phyloP scores from a whole-genome alignment of 2,329 filamentous ascomycete genomes.

The Hymenoscyphus scutula region DNA sequence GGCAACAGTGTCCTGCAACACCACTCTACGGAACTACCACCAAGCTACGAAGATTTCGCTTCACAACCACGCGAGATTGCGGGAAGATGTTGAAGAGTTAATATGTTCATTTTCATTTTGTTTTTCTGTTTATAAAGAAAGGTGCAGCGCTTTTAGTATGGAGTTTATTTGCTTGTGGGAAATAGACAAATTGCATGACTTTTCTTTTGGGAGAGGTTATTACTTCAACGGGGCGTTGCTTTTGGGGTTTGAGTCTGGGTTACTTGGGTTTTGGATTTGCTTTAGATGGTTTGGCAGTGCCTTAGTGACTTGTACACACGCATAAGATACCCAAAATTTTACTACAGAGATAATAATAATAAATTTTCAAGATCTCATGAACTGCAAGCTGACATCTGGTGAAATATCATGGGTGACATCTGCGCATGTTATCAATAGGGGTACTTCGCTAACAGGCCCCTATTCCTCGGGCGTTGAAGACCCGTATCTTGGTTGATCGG shows the following conservation, averaged over 20 bases:
- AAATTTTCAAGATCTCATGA: not conserved
- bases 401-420: too few relatives aligned
- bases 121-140: not conserved
- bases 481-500: not conserved
- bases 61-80: not conserved
- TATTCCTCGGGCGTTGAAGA: not conserved
- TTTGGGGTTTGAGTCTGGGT: not conserved
- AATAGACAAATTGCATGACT: not conserved
- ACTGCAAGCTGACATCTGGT: not conserved
- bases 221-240: not conserved
- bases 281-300: conserved; percentile 1
- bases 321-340: conserved; percentile 2
- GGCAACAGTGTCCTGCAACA: conserved; percentile 29
- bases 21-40: conserved; percentile 26
- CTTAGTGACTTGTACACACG: not conserved
- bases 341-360: not conserved
- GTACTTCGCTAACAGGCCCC: not conserved
- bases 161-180: not conserved
- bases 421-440: not conserved
- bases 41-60: conserved; percentile 31
- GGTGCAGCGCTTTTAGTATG: not conserved
- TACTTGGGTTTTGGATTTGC: not conserved
- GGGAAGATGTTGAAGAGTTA: not conserved
- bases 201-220: not conserved
- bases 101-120: not conserved